Evolutionary conservation across 129 eudicot genomes (phyloP).

Genomic region (Deinandra increscens): DNA sequence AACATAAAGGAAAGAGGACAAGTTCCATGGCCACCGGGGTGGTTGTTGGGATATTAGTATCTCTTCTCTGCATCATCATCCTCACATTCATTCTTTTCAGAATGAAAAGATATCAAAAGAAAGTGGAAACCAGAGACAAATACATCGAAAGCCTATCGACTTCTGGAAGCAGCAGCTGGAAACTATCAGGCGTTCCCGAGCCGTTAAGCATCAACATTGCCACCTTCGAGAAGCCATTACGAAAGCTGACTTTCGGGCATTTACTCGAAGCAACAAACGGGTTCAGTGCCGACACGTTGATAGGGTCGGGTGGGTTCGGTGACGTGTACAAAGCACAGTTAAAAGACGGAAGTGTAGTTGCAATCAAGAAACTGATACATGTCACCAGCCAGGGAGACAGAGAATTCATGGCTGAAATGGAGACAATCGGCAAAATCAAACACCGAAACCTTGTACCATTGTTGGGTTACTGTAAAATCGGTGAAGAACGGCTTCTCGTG

Average conservation of each 20-base stretch:
- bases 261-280: conserved; percentile 86
- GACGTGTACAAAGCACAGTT: conserved; percentile 82
- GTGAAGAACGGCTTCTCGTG: conserved; percentile 79
- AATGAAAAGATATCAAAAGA: conserved; percentile 42
- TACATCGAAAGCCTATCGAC: conserved; percentile 90
- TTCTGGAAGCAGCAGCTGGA: conserved; percentile 90
- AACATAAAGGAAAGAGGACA: conserved; percentile 30
- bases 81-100: conserved; percentile 56
- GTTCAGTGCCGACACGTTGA: conserved; percentile 65
- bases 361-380: conserved; percentile 79
- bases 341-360: conserved; percentile 65
- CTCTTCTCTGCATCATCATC: conserved; percentile 47
- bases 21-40: conserved; percentile 51
- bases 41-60: conserved; percentile 59
- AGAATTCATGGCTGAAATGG: conserved; percentile 96
- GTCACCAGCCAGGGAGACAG: conserved; percentile 85
- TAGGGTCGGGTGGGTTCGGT: conserved; percentile 87
- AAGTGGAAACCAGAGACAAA: conserved; percentile 58
- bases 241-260: conserved; percentile 78
- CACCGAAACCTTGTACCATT: conserved; percentile 76
- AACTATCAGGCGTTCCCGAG: conserved; percentile 81
- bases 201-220: conserved; percentile 86
- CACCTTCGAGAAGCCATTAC: conserved; percentile 74
- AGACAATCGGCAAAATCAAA: conserved; percentile 81
- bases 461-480: conserved; percentile 77